Evolutionary conservation across 768 basidiomycete species (phyloP).

Genomic region (Mycena belliarum): DNA sequence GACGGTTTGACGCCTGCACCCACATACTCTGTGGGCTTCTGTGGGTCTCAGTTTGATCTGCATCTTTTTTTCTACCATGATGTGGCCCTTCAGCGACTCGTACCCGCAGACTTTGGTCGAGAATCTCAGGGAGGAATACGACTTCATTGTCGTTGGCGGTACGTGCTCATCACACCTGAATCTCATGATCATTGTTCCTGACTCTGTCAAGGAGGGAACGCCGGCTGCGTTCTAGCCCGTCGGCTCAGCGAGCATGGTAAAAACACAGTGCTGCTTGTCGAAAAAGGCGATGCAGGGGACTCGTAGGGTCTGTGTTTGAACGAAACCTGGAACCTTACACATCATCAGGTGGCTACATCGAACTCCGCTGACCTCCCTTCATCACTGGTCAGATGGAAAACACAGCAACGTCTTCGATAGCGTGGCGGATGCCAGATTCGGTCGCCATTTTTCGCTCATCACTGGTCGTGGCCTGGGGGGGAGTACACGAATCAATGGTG

Average conservation of each 20-base stretch:
- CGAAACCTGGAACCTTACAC: constrained; percentile 31
- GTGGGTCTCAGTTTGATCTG: no score
- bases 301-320: no score
- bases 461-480: no score
- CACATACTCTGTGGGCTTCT: no score
- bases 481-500: constrained; percentile 29
- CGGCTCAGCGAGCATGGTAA: constrained; percentile 28
- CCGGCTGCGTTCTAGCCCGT: background rate
- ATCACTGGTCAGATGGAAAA: constrained; percentile 27
- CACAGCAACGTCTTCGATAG: no score
- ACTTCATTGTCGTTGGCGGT: background rate
- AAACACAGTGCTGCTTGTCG: constrained; percentile 34
- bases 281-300: constrained; percentile 35
- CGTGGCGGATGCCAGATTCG: no score
- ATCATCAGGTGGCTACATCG: constrained; percentile 29
- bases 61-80: no score
- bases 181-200: background rate
- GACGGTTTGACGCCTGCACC: no score
- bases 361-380: constrained; percentile 11
- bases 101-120: no score
- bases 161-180: background rate
- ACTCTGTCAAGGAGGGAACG: background rate
- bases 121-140: no score
- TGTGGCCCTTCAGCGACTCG: no score
- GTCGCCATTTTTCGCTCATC: no score